Conservation (phyloP, 768 basidiomycete species). For the Russula virescens region DNA sequence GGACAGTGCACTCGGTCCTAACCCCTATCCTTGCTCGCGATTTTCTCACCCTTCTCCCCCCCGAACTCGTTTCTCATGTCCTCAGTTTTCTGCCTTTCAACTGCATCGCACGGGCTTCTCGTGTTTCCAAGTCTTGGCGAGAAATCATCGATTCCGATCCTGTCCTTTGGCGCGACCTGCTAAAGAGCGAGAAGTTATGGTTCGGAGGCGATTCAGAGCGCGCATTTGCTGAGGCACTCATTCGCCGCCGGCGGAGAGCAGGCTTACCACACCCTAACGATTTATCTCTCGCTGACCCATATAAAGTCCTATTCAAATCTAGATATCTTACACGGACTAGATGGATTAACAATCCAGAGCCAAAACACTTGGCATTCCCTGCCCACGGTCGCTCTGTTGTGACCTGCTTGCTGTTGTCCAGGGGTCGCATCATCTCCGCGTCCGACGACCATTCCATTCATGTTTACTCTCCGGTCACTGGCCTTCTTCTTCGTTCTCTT, state of each 20-base stretch:
- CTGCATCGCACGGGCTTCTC: conserved; percentile 77
- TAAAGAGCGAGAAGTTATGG: conserved; percentile 83
- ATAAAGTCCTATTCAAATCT: conserved; percentile 90
- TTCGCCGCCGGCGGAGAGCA: conserved; percentile 49
- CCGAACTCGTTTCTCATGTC: conserved; percentile 86
- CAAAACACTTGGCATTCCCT: conserved; percentile 74
- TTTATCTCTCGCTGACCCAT: conserved; percentile 76
- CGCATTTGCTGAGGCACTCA: conserved; percentile 68
- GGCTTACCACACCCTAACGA: conserved; percentile 38
- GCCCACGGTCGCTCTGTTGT: conserved; percentile 90
- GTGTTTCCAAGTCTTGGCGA: conserved; percentile 89
- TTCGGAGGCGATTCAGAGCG: conserved; percentile 82
- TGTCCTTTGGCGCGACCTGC: conserved; percentile 81
- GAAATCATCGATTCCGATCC: conserved; percentile 87
- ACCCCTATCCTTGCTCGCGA: conserved; percentile 90
- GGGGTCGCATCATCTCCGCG: conserved; percentile 91
- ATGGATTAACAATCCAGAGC: conserved; percentile 71
- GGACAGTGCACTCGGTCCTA: conserved; percentile 82
- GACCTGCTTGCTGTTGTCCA: conserved; percentile 93
- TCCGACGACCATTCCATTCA: conserved; percentile 97
- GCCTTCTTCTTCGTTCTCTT: conserved; percentile 64
- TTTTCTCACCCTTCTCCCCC: conserved; percentile 86
- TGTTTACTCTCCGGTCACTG: conserved; percentile 84
- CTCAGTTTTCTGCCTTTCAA: conserved; percentile 79
- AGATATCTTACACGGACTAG: conserved; percentile 73